A percentile compares a stretch with the other conserved stretches of the same genome.
Evolutionary conservation across 129 eudicot species (phyloP).

Genomic region (Chrysanthemum makinoi): DNA sequence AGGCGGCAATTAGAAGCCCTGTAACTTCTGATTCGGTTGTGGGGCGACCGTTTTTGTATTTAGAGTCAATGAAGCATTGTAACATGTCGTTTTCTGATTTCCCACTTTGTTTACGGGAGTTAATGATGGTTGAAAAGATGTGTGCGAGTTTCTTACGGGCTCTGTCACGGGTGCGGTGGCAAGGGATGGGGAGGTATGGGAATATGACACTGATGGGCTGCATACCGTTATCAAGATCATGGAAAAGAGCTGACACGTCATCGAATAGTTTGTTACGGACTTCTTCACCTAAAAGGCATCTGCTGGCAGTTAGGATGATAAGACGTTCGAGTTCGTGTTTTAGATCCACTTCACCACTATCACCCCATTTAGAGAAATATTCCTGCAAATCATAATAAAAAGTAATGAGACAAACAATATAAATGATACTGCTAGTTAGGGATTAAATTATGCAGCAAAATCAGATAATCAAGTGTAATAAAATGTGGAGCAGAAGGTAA

Average conservation of each 20-base stretch:
- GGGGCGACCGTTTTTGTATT: constrained; percentile 88
- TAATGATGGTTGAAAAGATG: constrained; percentile 66
- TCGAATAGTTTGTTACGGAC: constrained; percentile 91
- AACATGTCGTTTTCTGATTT: constrained; percentile 70
- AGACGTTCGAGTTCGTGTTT: constrained; percentile 82
- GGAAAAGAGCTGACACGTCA: constrained; percentile 90
- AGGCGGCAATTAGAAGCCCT: constrained; percentile 89
- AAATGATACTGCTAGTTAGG: not conserved
- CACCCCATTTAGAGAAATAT: constrained; percentile 94
- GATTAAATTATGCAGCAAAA: not conserved
- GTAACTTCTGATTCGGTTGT: constrained; percentile 83
- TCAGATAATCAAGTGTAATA: not conserved
- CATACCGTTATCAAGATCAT: constrained; percentile 94
- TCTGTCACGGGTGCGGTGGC: constrained; percentile 83
- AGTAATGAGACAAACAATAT: not conserved
- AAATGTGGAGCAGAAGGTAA: not conserved
- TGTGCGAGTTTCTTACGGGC: constrained; percentile 77
- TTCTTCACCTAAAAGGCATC: constrained; percentile 88
- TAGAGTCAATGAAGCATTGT: constrained; percentile 90
- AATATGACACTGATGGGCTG: constrained; percentile 92
- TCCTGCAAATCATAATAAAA: constrained; percentile 48
- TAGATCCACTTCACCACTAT: constrained; percentile 89
- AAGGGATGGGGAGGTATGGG: constrained; percentile 95
- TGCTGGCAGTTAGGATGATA: constrained; percentile 87
- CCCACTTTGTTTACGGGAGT: constrained; percentile 69